Percentiles rank a stretch among this genome's conserved stretches.
phyloP scores from a whole-genome alignment of 768 basidiomycete species.

The Cystobasidium tubakii region DNA sequence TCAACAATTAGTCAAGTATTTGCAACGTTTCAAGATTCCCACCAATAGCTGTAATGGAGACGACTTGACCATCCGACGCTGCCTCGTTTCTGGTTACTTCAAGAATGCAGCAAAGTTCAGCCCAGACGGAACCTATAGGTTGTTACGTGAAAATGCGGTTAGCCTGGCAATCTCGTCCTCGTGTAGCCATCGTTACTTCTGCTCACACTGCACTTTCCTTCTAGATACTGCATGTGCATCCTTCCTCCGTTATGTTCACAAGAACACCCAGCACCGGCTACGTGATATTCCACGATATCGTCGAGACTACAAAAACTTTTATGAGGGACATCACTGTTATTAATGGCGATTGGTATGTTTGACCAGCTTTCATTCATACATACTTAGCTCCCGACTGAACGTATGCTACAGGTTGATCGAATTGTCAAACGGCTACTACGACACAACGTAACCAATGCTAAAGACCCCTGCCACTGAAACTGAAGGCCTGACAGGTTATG shows the following conservation, averaged over 20 bases:
- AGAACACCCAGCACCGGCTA: conserved; percentile 82
- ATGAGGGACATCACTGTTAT: conserved; percentile 90
- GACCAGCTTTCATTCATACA: background rate
- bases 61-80: conserved; percentile 70
- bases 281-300: conserved; percentile 60
- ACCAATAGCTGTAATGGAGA: conserved; percentile 85
- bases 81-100: conserved; percentile 89
- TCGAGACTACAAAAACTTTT: conserved; percentile 92
- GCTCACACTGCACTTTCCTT: background rate
- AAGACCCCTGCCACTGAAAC: too few species aligned
- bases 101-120: conserved; percentile 84
- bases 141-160: conserved; percentile 77
- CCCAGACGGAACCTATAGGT: conserved; percentile 87
- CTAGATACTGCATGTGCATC: conserved; percentile 81
- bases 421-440: conserved; percentile 34
- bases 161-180: conserved; percentile 44
- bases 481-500: too few species aligned
- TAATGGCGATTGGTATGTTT: conserved; percentile 76
- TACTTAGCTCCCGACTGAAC: background rate
- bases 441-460: too few species aligned
- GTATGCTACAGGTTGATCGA: conserved; percentile 33
- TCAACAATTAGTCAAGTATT: conserved; percentile 88
- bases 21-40: conserved; percentile 78
- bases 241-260: conserved; percentile 88
- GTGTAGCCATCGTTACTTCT: too few species aligned